Percentiles rank a stretch among this genome's conserved stretches.
These are phyloP conservation scores for Fusarium sp. DNA, from an alignment of 2,329 filamentous ascomycete genomes.

Conservation along the genomic window DNA sequence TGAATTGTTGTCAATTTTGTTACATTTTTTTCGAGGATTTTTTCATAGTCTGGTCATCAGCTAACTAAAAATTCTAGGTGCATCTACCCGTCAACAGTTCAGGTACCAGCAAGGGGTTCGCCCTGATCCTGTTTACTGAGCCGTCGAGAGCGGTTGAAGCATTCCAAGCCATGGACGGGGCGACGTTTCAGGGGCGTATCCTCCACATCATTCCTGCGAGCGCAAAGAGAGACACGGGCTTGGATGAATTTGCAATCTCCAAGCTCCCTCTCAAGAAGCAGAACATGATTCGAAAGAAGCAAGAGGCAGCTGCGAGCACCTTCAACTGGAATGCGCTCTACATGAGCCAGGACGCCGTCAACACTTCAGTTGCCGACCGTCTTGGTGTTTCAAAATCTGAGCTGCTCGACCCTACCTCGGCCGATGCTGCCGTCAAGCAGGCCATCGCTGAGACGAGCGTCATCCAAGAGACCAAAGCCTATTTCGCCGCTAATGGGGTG, in stretches of 20 bases:
- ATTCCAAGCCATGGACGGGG: constrained; percentile 84
- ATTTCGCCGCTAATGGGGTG: constrained; percentile 89
- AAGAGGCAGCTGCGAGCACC: constrained; percentile 81
- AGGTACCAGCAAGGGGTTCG: constrained; percentile 89
- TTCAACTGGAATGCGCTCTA: constrained; percentile 99
- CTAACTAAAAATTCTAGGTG: constrained; percentile 72
- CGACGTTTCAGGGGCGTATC: constrained; percentile 92
- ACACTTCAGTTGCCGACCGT: constrained; percentile 88
- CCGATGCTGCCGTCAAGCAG: constrained; percentile 95
- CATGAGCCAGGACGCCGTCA: constrained; percentile 96
- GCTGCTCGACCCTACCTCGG: constrained; percentile 93
- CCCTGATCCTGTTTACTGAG: constrained; percentile 85
- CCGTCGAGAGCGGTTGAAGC: constrained; percentile 83
- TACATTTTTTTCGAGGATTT: constrained; percentile 39
- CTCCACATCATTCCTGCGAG: constrained; percentile 90
- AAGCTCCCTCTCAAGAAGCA: constrained; percentile 96
- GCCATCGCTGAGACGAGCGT: constrained; percentile 96
- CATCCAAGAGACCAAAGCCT: constrained; percentile 96
- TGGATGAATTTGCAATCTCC: constrained; percentile 91
- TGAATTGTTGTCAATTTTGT: constrained; percentile 66
- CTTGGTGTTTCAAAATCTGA: constrained; percentile 93
- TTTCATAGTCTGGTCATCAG: constrained; percentile 34
- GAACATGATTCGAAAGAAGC: constrained; percentile 88
- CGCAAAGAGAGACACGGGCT: constrained; percentile 83
- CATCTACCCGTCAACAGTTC: constrained; percentile 85